These are phyloP conservation scores for Venturia effusa DNA, from an alignment of 2,329 filamentous ascomycete species.

Conservation along the genomic window DNA sequence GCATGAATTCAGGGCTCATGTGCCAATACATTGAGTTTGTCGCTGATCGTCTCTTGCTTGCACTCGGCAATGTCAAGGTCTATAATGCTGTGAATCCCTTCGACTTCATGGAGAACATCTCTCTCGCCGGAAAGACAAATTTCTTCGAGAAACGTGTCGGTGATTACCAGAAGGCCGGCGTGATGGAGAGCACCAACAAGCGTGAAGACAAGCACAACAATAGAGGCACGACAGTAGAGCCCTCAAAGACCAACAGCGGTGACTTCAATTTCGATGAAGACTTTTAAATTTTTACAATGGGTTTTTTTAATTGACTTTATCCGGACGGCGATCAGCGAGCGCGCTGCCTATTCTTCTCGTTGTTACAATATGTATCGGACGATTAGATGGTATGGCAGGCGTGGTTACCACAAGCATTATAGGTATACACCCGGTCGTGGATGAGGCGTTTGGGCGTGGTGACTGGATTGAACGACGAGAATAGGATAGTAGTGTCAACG, in stretches of 20 bases:
- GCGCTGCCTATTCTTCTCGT: neutral
- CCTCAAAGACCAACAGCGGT: constrained; percentile 43
- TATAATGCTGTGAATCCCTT: constrained; percentile 94
- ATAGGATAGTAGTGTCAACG: neutral
- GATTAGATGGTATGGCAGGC: neutral
- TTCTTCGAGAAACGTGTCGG: constrained; percentile 99
- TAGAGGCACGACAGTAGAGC: constrained; percentile 24
- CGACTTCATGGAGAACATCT: constrained; percentile 99
- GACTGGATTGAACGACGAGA: neutral
- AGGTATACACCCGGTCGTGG: neutral
- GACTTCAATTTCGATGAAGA: constrained; percentile 95
- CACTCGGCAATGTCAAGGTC: constrained; percentile 87
- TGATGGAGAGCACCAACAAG: constrained; percentile 87
- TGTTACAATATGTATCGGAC: neutral
- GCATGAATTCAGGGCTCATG: constrained; percentile 97
- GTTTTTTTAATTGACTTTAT: neutral
- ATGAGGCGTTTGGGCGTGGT: neutral
- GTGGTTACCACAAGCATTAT: neutral
- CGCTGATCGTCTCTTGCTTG: constrained; percentile 83
- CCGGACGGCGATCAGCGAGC: neutral
- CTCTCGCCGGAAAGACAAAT: constrained; percentile 97
- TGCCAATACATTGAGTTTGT: constrained; percentile 99
- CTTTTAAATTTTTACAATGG: constrained; percentile 52
- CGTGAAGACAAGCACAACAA: constrained; percentile 39
- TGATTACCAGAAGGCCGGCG: constrained; percentile 99